Evolutionary conservation across 805 yeast genomes (phyloP).

Genomic region (Kodamaea nitidulidarum): DNA sequence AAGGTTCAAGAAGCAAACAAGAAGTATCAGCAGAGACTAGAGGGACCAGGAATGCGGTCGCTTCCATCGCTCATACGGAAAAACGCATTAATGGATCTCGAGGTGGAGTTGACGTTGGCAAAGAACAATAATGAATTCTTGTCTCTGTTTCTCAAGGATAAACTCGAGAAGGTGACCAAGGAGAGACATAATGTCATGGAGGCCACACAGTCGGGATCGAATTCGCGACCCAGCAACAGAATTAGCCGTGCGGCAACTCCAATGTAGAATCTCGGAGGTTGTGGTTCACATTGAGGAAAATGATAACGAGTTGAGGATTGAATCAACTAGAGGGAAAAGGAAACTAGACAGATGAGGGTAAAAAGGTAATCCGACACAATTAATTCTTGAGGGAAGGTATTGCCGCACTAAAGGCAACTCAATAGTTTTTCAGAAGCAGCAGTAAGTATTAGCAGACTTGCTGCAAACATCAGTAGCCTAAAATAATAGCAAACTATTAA

Average conservation of each 20-base stretch:
- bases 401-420: too few species aligned
- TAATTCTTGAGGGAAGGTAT: too few species aligned
- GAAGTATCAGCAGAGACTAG: constrained; percentile 19
- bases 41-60: constrained; percentile 33
- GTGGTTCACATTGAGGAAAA: too few species aligned
- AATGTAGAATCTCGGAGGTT: too few species aligned
- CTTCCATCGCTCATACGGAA: constrained; percentile 33
- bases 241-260: constrained; percentile 41
- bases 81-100: constrained; percentile 30
- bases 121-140: constrained; percentile 29
- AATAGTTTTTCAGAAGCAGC: too few species aligned
- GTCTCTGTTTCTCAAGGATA: constrained; percentile 23
- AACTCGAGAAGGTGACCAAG: constrained; percentile 30
- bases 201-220: constrained; percentile 23
- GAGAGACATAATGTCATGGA: constrained; percentile 33
- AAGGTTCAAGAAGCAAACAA: constrained; percentile 17
- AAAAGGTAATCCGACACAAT: too few species aligned
- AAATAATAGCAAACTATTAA: too few species aligned
- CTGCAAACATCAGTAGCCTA: too few species aligned
- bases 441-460: too few species aligned
- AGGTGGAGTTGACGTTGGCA: constrained; percentile 22
- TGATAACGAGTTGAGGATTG: neutral
- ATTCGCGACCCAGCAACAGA: constrained; percentile 31
- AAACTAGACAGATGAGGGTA: too few species aligned
- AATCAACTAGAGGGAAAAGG: too few species aligned